Conservation (phyloP, 495 filamentous ascomycete species). For the Penicillium verhagenii region DNA sequence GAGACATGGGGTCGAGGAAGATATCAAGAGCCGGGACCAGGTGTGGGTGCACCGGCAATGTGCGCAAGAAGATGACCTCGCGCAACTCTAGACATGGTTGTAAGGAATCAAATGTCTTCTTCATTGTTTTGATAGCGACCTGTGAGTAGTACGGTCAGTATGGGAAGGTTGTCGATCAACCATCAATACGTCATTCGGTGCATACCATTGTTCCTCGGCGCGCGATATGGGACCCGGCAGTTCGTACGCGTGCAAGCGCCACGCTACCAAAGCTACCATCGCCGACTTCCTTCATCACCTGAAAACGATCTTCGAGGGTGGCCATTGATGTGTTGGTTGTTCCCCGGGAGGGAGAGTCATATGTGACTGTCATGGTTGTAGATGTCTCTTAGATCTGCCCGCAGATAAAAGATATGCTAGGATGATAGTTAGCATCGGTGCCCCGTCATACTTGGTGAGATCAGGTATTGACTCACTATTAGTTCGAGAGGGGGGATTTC, state of each 20-base stretch:
- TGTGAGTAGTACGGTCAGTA: slow-evolving; percentile 39
- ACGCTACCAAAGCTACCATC: slow-evolving; percentile 99
- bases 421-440: not conserved
- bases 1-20: slow-evolving; percentile 93
- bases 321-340: slow-evolving; percentile 46
- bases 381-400: slow-evolving; percentile 41
- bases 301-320: slow-evolving; percentile 81
- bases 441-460: not conserved
- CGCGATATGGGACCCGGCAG: slow-evolving; percentile 82
- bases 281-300: slow-evolving; percentile 95
- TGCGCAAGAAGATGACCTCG: slow-evolving; percentile 94
- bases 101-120: slow-evolving; percentile 97
- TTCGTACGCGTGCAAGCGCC: slow-evolving; percentile 84
- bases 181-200: slow-evolving; percentile 7
- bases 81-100: slow-evolving; percentile 84
- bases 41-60: slow-evolving; percentile 82
- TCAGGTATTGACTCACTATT: slow-evolving; percentile 14
- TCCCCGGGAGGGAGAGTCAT: slow-evolving; percentile 60
- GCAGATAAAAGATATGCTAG: slow-evolving; percentile 31
- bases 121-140: slow-evolving; percentile 99
- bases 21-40: slow-evolving; percentile 97
- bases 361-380: slow-evolving; percentile 63
- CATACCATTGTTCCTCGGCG: slow-evolving; percentile 88
- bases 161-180: not conserved
- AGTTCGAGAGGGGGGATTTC: slow-evolving; percentile 19